Evolutionary conservation across 805 yeast genomes (phyloP), one percentile per base, ranked within the genome.

Genomic region (Candida sakaeoensis): DNA sequence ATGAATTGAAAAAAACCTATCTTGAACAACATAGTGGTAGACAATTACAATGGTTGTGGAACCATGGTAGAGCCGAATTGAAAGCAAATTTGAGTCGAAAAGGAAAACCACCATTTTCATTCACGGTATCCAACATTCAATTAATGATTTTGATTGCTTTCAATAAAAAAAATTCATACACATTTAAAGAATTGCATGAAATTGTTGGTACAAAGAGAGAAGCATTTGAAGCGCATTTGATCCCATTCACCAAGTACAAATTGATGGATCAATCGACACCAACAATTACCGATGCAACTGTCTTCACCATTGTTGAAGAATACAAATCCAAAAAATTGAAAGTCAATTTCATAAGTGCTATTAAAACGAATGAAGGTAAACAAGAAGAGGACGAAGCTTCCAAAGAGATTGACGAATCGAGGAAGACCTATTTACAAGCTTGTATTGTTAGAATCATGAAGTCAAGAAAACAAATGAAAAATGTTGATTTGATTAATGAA

Each of bases 401-500:
- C 49, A 81, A 79, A 58, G 95, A 89, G 55, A 79, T 91, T 36
- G 88, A 82, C 52, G 93, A 88, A 53, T 89, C 89, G 45, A 77
- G 96, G 57, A 84, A 83, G 63, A 80, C 85, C 55, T 82, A 82
- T 64, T 70, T 93, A 52, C 86, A 88, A 55, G 96, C 98, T 2
- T 86, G 95, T 54, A 88, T 93, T 63, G 98, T 91, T 28, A 77
- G 99, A 53, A 86, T 91, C 55, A 93, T 91, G 98, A 91, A 91
- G 68, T 90, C 96, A 1, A 76, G 96, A 55, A 85, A 89, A 60
- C 73, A 72, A 32, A 69, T 87, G 52, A 78, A 79, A 48, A 97
- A 90, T 57, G 84, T 82, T 36, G 82, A 80, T 40, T 73, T 91
- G 53, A 81, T 89, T 30, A 86, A 84, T 51, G 98, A 91, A 60